Conservation (phyloP, 2,329 filamentous ascomycete species). For the Endoconidiophora polonica region DNA sequence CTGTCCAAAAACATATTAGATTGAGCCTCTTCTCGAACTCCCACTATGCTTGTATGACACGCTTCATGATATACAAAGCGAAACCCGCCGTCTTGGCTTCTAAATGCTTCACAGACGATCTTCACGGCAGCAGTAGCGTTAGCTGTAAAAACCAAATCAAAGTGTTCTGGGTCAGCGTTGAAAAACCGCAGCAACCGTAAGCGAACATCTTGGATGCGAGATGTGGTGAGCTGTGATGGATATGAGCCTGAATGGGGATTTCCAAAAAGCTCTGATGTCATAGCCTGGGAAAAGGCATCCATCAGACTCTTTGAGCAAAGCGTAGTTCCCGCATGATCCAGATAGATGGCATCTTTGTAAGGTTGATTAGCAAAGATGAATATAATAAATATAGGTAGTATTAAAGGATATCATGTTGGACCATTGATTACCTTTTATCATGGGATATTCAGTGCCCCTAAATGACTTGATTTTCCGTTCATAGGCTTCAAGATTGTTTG, state of each 20-base stretch:
- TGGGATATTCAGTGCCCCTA: constrained; percentile 46
- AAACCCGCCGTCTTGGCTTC: constrained; percentile 32
- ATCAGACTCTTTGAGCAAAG: constrained; percentile 43
- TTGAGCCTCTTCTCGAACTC: constrained; percentile 44
- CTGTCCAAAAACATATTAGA: constrained; percentile 44
- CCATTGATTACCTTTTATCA: constrained; percentile 41
- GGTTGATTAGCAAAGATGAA: constrained; percentile 13
- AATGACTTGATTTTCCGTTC: constrained; percentile 42
- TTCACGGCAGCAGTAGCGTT: constrained; percentile 49
- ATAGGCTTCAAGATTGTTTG: constrained; percentile 24
- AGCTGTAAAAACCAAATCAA: constrained; percentile 43
- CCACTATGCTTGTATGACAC: constrained; percentile 48
- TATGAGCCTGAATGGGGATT: constrained; percentile 51
- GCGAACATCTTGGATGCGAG: constrained; percentile 39
- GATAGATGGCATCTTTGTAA: constrained; percentile 25
- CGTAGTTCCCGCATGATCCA: constrained; percentile 41
- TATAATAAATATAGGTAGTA: not conserved
- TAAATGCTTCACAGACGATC: constrained; percentile 40
- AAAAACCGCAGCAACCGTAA: constrained; percentile 38
- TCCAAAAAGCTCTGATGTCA: constrained; percentile 42
- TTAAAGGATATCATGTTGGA: constrained; percentile 1
- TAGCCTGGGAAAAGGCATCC: constrained; percentile 35
- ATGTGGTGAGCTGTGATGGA: constrained; percentile 39
- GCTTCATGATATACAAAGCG: constrained; percentile 46
- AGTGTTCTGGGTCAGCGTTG: constrained; percentile 39